These are phyloP conservation scores for Colletotrichum abscissum DNA, from an alignment of 2,329 filamentous ascomycete species.

Conservation along the genomic window DNA sequence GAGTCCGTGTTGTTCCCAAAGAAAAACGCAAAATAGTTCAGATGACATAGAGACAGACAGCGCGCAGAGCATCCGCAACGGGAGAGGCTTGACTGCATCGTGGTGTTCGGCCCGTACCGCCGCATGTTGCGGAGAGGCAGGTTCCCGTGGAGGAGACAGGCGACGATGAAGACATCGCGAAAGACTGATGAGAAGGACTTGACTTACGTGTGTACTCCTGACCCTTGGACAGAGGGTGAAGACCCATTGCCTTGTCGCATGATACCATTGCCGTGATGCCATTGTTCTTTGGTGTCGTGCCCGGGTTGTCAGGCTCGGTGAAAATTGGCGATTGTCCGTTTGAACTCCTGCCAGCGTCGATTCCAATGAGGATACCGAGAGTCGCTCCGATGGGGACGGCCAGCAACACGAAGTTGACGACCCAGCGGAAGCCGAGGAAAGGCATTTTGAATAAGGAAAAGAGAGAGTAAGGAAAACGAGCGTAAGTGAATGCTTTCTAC, in stretches of 20 bases:
- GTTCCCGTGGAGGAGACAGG: neutral
- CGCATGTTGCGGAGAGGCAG: neutral
- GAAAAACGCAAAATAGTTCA: neutral
- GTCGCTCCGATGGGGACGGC: conserved; percentile 61
- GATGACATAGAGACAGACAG: conserved; percentile 8
- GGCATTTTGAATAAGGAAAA: conserved; percentile 45
- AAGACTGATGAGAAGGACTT: neutral
- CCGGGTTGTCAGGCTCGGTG: conserved; percentile 41
- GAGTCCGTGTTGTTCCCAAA: conserved; percentile 20
- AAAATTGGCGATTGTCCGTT: conserved; percentile 58
- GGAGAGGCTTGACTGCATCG: conserved; percentile 20
- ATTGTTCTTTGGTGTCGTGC: conserved; percentile 43
- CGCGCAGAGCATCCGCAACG: neutral
- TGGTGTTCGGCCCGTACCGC: conserved; percentile 25
- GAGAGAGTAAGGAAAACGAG: conserved; percentile 12
- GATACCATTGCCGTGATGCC: conserved; percentile 48
- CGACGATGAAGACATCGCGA: neutral
- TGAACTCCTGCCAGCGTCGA: conserved; percentile 56
- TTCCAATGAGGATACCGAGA: conserved; percentile 60
- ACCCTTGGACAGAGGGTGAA: conserved; percentile 55
- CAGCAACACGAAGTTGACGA: conserved; percentile 62
- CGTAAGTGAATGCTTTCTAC: neutral
- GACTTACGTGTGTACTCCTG: conserved; percentile 60
- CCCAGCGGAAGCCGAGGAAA: conserved; percentile 48
- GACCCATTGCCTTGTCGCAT: conserved; percentile 57